Conservation (phyloP, 306 rosid genomes). For the Vigna reflexopilosa region DNA sequence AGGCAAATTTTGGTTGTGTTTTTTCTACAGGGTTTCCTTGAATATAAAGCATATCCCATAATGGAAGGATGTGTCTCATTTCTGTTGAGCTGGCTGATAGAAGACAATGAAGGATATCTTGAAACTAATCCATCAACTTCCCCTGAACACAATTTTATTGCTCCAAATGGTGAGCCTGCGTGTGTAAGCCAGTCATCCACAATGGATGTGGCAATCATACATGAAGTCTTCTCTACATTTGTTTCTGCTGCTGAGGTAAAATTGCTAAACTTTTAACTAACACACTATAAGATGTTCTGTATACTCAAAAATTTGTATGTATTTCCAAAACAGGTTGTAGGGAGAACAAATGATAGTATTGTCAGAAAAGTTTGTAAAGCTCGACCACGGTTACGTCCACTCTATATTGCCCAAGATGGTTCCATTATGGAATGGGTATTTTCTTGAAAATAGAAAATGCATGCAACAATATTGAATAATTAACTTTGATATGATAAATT, state of each 20-base stretch:
- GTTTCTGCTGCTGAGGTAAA: constrained; percentile 73
- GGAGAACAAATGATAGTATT: constrained; percentile 57
- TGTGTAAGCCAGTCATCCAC: constrained; percentile 80
- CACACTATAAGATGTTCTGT: not conserved
- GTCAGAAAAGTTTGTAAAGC: constrained; percentile 50
- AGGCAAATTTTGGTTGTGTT: constrained; percentile 32
- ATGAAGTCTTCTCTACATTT: constrained; percentile 67
- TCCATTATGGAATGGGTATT: constrained; percentile 87
- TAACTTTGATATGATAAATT: constrained; percentile 1
- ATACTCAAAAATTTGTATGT: not conserved
- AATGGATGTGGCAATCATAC: constrained; percentile 75
- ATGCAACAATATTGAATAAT: not conserved
- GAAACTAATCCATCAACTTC: constrained; percentile 91
- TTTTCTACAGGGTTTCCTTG: constrained; percentile 61
- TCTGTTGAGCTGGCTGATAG: constrained; percentile 81
- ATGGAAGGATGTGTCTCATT: constrained; percentile 77
- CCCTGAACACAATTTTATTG: constrained; percentile 74
- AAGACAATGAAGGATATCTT: constrained; percentile 66
- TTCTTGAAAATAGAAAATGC: constrained; percentile 19
- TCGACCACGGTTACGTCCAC: constrained; percentile 60
- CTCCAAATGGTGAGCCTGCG: constrained; percentile 79
- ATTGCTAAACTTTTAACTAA: constrained; percentile 23
- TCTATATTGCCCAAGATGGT: constrained; percentile 70
- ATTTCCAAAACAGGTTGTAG: constrained; percentile 54
- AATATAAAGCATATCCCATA: constrained; percentile 76